Percentiles rank a stretch among this genome's conserved stretches.
Conservation (phyloP, 2,329 filamentous ascomycete genomes). For the Fusarium euwallaceae region DNA sequence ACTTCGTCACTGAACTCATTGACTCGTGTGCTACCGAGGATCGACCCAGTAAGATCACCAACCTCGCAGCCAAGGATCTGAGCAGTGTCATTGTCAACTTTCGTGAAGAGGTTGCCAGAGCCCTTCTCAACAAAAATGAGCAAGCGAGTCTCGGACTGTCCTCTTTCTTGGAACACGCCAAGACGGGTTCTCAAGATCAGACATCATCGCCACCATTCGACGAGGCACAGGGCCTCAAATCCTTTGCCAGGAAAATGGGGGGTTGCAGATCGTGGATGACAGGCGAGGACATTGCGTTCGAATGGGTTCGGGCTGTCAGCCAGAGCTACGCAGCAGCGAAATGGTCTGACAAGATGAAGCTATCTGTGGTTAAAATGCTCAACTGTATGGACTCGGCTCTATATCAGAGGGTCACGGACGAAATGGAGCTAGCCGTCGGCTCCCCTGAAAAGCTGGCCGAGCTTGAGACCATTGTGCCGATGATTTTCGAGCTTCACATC, state of each 20-base stretch:
- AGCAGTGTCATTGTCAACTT: slow-evolving; percentile 63
- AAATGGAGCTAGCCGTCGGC: slow-evolving; percentile 52
- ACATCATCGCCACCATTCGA: slow-evolving; percentile 63
- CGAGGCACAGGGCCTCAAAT: slow-evolving; percentile 64
- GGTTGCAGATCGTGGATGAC: slow-evolving; percentile 61
- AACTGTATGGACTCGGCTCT: slow-evolving; percentile 66
- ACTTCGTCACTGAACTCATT: slow-evolving; percentile 62
- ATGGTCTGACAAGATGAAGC: slow-evolving; percentile 71
- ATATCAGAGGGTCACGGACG: slow-evolving; percentile 60
- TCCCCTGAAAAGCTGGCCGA: slow-evolving; percentile 46
- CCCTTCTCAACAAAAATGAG: slow-evolving; percentile 67
- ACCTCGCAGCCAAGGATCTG: slow-evolving; percentile 63
- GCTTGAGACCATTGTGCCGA: slow-evolving; percentile 64
- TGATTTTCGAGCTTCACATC: slow-evolving; percentile 72
- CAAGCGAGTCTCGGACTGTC: slow-evolving; percentile 66
- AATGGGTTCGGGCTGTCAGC: slow-evolving; percentile 67
- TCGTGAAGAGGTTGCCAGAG: slow-evolving; percentile 65
- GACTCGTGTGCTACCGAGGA: slow-evolving; percentile 66
- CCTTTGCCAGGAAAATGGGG: slow-evolving; percentile 65
- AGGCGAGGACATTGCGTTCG: slow-evolving; percentile 69
- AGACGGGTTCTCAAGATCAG: slow-evolving; percentile 65
- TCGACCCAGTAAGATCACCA: slow-evolving; percentile 62
- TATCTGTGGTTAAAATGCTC: slow-evolving; percentile 68
- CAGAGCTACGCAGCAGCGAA: slow-evolving; percentile 65
- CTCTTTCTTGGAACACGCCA: slow-evolving; percentile 74